These are phyloP conservation scores for Irpex sp. DNA, from an alignment of 1,284 basidiomycete species.

Conservation along the genomic window DNA sequence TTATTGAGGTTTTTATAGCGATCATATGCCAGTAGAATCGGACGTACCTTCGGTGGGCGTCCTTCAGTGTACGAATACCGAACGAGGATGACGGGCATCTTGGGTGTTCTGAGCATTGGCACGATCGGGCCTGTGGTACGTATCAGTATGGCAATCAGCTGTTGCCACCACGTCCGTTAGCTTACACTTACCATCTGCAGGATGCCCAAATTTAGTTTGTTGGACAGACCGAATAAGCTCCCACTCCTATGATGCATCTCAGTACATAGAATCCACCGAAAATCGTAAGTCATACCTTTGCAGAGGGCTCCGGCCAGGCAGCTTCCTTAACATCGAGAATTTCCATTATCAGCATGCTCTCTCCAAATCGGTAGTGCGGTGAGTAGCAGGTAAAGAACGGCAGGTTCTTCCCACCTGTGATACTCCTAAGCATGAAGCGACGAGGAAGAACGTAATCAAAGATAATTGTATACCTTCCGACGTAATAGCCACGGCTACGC, in stretches of 20 bases:
- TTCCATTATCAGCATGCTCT: neutral
- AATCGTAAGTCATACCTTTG: neutral
- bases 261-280: too few relatives aligned
- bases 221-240: neutral
- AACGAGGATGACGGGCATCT: neutral
- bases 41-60: neutral
- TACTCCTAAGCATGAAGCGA: neutral
- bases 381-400: neutral
- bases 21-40: neutral
- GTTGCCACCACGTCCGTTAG: neutral
- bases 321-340: neutral
- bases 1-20: too few relatives aligned
- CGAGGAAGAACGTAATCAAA: neutral
- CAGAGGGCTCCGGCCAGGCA: neutral
- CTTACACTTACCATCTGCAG: neutral
- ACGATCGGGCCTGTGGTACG: neutral
- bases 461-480: neutral
- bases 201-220: neutral
- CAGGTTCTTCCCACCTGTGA: neutral
- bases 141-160: too few relatives aligned
- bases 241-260: neutral
- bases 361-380: neutral
- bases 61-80: neutral
- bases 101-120: neutral
- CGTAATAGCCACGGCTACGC: neutral